These are phyloP conservation scores for Cyanidium caldarium DNA, from an alignment of 23 red algal genomes.

Conservation along the genomic window DNA sequence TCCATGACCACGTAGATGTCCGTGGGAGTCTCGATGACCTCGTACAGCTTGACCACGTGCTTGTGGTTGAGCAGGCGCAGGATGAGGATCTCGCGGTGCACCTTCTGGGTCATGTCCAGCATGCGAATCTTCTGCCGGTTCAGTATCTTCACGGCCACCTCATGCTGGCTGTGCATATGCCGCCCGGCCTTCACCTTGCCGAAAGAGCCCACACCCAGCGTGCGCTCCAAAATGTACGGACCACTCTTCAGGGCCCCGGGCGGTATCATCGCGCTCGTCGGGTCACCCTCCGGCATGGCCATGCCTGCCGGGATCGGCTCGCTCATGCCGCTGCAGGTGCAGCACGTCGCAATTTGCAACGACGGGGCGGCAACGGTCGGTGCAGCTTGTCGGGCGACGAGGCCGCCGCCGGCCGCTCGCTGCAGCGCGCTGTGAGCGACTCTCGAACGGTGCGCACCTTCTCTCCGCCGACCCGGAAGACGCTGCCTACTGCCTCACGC, in stretches of 20 bases:
- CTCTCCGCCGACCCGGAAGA: no score
- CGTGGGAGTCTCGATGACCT: slow-evolving; percentile 86
- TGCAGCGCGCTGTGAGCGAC: no score
- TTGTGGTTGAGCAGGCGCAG: slow-evolving; percentile 75
- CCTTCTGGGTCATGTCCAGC: slow-evolving; percentile 89
- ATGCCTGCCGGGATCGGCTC: no score
- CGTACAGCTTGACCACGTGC: slow-evolving; percentile 92
- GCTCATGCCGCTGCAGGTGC: no score
- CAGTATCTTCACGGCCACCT: slow-evolving; percentile 98
- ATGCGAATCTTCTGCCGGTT: slow-evolving; percentile 82
- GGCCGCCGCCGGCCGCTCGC: no score
- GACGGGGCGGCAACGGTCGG: no score
- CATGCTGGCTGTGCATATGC: slow-evolving; percentile 45
- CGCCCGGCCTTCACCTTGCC: slow-evolving; percentile 61
- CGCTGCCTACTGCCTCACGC: no score
- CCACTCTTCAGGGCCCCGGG: slow-evolving; percentile 38
- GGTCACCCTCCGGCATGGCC: no score
- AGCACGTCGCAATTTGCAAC: no score
- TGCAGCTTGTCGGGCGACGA: no score
- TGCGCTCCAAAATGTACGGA: slow-evolving; percentile 63
- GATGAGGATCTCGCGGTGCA: slow-evolving; percentile 91
- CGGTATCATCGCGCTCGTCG: no score
- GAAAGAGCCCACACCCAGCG: slow-evolving; percentile 86
- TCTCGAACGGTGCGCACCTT: no score
- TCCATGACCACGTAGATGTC: slow-evolving; percentile 93